Base-by-base conservation (phyloP, 345 rosid genomes). In the Euphorbia lathyris region DNA sequence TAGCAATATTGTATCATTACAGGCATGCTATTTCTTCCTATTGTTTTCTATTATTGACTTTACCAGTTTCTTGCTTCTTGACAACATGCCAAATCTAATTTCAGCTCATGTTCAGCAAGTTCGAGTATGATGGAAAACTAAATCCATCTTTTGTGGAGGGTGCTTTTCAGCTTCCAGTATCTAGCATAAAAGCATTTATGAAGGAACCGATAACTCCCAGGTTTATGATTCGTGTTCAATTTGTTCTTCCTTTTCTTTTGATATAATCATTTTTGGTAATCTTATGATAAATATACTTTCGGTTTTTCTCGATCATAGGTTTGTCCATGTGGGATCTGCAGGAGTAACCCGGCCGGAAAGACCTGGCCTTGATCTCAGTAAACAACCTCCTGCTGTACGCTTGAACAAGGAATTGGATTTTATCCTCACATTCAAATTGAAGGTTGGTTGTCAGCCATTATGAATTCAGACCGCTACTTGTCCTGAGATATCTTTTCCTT, bases 41-140 rank as follows among this genome's bases (percentile, higher is more conserved):
- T 1, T 30, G 51, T 71, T 67, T 25, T 2, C 19, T 58, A 10
- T 9, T 16, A 57, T 69, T 40, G 47, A 45, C 13, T 65, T 34
- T 52, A 34, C 12, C 12, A 56, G 20, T 12, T 60, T 66, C 75
- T 63, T 23, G 17, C 17, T 73, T 38, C 74, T 80, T 47, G 5
- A 36, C 32, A 67, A 72, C 64, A 30, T 51, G 25, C 59, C 25
- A 27, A 45, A 61, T 17, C 42, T 40, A 25, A 1, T 74, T 84
- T 50, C 96, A 94, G 99, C 92, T 94, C 61, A 90, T 91, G 97
- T 87, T 90, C 87, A 91, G 99, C 87, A 94, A 91, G 79, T 94
- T 94, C 56, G 97, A 94, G 83, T 94, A 86, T 70, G 99, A 94
- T 34, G 99, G 97, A 67, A 87, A 86, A 81, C 81, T 91, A 78